Percentiles rank a stretch among this genome's conserved stretches.
Conservation (phyloP, 1,284 basidiomycete genomes). For the Fomitiporia mediterranea region DNA sequence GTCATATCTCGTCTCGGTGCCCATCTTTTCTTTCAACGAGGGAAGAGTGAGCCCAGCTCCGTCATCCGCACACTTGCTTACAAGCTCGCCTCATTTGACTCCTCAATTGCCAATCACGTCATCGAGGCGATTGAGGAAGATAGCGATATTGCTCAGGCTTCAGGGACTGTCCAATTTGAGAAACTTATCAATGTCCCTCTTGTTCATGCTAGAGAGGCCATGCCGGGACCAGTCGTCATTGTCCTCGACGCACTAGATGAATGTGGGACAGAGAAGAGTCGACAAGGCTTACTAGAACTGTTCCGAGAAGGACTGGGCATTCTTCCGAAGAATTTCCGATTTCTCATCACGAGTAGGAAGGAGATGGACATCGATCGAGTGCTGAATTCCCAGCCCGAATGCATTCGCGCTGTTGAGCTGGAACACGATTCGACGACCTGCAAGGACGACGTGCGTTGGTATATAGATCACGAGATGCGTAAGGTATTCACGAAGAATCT, state of each 20-base stretch:
- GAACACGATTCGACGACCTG: neutral
- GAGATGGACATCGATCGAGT: neutral
- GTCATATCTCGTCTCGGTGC: neutral
- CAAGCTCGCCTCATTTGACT: neutral
- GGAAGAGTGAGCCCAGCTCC: neutral
- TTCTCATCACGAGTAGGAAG: neutral
- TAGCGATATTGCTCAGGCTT: neutral
- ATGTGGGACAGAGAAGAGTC: neutral
- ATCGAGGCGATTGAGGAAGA: neutral
- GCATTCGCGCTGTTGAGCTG: neutral
- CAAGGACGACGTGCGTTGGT: neutral
- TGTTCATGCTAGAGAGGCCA: neutral
- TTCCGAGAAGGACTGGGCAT: neutral
- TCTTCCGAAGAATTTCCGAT: neutral
- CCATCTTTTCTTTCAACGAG: neutral
- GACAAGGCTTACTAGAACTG: neutral
- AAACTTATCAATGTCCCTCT: neutral
- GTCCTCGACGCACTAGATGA: constrained; percentile 10
- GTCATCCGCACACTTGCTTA: neutral
- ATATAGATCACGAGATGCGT: neutral
- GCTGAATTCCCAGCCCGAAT: neutral
- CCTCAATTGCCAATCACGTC: neutral
- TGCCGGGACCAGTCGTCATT: neutral
- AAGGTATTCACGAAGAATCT: neutral
- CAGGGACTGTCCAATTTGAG: neutral